Conservation (phyloP, 441 rosid genomes). For the Pelargonium citronellum region DNA sequence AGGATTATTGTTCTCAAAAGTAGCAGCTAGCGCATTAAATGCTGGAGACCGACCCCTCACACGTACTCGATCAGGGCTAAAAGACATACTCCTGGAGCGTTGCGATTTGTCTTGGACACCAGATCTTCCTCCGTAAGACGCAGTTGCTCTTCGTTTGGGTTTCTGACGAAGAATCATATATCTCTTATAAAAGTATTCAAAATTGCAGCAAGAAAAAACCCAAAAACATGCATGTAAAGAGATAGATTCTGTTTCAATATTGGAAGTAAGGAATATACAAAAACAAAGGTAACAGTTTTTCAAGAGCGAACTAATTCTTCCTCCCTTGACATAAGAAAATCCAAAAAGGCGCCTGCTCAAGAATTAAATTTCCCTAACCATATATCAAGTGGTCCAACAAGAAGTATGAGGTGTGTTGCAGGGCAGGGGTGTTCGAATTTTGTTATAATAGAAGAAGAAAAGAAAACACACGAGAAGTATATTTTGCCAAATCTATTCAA, state of each 20-base stretch:
- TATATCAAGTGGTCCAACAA: too few relatives aligned
- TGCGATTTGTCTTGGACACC: constrained; percentile 79
- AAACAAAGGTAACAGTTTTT: neutral
- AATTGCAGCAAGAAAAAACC: neutral
- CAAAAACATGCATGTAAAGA: neutral
- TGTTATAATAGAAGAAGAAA: too few relatives aligned
- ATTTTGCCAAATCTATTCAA: too few relatives aligned
- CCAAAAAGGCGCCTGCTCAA: neutral
- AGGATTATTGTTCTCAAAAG: constrained; percentile 66
- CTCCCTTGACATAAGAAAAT: neutral
- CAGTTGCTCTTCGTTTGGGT: constrained; percentile 79
- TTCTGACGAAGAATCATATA: constrained; percentile 49
- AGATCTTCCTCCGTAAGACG: constrained; percentile 79
- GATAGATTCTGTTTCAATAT: neutral
- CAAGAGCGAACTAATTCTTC: neutral
- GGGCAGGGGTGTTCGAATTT: too few relatives aligned
- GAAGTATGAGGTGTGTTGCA: too few relatives aligned
- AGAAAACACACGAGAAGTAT: too few relatives aligned
- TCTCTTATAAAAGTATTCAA: constrained; percentile 13
- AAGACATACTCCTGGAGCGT: constrained; percentile 95
- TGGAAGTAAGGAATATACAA: neutral
- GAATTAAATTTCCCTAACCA: too few relatives aligned
- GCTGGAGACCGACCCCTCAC: constrained; percentile 99
- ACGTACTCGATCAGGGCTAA: constrained; percentile 88
- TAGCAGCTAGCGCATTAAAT: constrained; percentile 92